These are phyloP conservation scores for Leucosporidium scottii DNA, from an alignment of 768 basidiomycete genomes.

Conservation along the genomic window DNA sequence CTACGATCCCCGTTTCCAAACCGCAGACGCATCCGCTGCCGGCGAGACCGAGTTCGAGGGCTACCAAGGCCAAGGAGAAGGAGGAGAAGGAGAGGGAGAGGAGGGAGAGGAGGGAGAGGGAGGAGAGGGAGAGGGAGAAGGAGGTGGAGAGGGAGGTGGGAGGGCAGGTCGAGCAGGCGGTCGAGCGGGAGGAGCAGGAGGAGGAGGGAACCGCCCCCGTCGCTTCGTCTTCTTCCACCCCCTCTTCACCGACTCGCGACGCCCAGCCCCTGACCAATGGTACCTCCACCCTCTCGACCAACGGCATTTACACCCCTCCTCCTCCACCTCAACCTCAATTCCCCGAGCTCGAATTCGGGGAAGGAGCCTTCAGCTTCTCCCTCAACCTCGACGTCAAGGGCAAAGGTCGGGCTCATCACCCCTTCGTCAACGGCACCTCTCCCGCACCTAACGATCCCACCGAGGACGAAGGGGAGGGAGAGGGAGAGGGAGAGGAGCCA, in stretches of 20 bases:
- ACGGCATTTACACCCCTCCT: slow-evolving; percentile 2
- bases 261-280: slow-evolving; percentile 7
- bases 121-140: slow-evolving; percentile 39
- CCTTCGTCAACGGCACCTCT: slow-evolving; percentile 3
- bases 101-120: not conserved
- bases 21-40: slow-evolving; percentile 31
- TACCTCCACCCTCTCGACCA: slow-evolving; percentile 1
- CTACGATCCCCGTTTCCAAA: slow-evolving; percentile 27
- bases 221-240: not conserved
- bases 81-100: too few relatives aligned
- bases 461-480: too few relatives aligned
- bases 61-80: not conserved
- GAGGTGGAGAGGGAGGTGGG: slow-evolving; percentile 35
- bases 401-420: slow-evolving; percentile 15
- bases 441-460: too few relatives aligned
- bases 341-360: slow-evolving; percentile 81
- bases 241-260: not conserved
- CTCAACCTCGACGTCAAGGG: slow-evolving; percentile 42
- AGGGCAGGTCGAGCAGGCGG: too few relatives aligned
- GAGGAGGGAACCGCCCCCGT: not conserved
- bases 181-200: too few relatives aligned
- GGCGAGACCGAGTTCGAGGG: slow-evolving; percentile 29
- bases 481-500: too few relatives aligned
- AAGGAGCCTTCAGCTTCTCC: slow-evolving; percentile 78
- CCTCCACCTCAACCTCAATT: slow-evolving; percentile 46